phyloP scores from a whole-genome alignment of 2,329 filamentous ascomycete genomes.

The Beauveria pseudobassiana region DNA sequence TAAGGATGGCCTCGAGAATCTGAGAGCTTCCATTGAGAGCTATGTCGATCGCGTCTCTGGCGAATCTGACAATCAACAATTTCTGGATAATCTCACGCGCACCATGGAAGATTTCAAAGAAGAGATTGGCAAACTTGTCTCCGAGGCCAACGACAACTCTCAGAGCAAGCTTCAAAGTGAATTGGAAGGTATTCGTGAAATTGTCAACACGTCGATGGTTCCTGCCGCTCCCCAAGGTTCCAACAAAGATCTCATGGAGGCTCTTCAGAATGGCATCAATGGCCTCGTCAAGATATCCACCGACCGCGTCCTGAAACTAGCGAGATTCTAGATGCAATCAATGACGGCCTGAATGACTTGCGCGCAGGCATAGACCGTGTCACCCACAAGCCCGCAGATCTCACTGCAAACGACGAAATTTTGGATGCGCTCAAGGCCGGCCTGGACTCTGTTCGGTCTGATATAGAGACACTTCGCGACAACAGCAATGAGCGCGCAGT shows the following conservation, averaged over 20 bases:
- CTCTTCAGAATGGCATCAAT: slow-evolving; percentile 65
- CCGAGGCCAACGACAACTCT: slow-evolving; percentile 39
- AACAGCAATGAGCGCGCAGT: slow-evolving; percentile 41
- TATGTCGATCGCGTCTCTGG: slow-evolving; percentile 71
- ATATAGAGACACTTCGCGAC: slow-evolving; percentile 67
- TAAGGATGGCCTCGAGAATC: slow-evolving; percentile 76
- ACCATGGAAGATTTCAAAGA: slow-evolving; percentile 61
- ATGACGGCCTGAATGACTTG: slow-evolving; percentile 76
- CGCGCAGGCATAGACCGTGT: slow-evolving; percentile 70
- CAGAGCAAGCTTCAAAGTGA: slow-evolving; percentile 71
- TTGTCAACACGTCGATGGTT: slow-evolving; percentile 63
- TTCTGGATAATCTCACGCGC: slow-evolving; percentile 59
- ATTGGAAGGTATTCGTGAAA: slow-evolving; percentile 72
- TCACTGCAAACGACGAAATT: slow-evolving; percentile 83
- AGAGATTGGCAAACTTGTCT: slow-evolving; percentile 58
- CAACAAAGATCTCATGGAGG: slow-evolving; percentile 62
- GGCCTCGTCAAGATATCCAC: slow-evolving; percentile 64
- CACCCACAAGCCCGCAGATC: slow-evolving; percentile 69
- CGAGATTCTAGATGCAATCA: slow-evolving; percentile 82
- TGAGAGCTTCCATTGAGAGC: slow-evolving; percentile 71
- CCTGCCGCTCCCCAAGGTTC: slow-evolving; percentile 44
- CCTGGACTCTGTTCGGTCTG: slow-evolving; percentile 62
- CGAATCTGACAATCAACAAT: slow-evolving; percentile 65
- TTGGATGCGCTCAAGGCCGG: slow-evolving; percentile 81
- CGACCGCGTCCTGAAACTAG: slow-evolving; percentile 63